Evolutionary conservation across 2,329 filamentous ascomycete species (phyloP).

Genomic region (Fusarium pseudocircinatum): DNA sequence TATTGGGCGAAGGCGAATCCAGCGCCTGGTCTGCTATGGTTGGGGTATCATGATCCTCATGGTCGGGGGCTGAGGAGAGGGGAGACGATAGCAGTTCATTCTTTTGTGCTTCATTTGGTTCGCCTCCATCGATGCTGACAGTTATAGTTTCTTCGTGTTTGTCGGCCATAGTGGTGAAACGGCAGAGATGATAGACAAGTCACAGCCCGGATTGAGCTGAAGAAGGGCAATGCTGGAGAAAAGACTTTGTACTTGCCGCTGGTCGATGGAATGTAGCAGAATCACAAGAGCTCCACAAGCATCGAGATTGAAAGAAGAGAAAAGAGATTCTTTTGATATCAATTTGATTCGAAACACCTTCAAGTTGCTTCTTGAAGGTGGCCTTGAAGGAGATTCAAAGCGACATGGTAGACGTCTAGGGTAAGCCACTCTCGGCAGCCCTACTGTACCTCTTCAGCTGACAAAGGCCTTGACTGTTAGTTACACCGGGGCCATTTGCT

Average conservation of each 20-base stretch:
- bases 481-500: background rate
- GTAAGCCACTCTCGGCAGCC: slow-evolving; percentile 1
- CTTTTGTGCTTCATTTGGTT: background rate
- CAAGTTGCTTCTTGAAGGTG: background rate
- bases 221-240: background rate
- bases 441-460: background rate
- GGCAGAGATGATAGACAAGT: background rate
- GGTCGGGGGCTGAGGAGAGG: slow-evolving; percentile 17
- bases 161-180: slow-evolving; percentile 3
- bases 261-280: background rate
- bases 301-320: background rate
- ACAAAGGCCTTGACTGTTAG: background rate
- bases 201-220: no score
- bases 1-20: slow-evolving; percentile 14
- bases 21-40: background rate
- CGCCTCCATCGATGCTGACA: background rate
- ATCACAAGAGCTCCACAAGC: background rate
- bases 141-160: background rate
- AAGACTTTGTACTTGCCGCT: background rate
- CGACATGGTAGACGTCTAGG: slow-evolving; percentile 5
- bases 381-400: background rate
- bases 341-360: background rate
- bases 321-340: no score
- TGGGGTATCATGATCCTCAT: background rate
- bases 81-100: slow-evolving; percentile 16